Base-by-base conservation (phyloP, 352 stramenopile genomes). In the Plasmopara halstedii region DNA sequence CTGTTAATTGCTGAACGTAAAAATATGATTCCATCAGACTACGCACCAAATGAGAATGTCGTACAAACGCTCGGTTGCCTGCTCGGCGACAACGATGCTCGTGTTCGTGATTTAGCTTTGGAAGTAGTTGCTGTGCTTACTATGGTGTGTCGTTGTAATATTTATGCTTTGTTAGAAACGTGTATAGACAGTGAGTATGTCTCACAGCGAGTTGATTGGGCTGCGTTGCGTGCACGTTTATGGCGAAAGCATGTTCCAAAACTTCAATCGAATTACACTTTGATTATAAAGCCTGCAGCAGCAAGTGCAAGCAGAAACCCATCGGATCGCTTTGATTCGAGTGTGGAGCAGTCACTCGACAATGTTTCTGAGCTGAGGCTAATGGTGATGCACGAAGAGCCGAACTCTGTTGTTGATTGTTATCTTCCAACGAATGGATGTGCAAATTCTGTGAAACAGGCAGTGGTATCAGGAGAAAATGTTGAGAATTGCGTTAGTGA, bases 101-200 rank as follows among this genome's bases (percentile, higher is more conserved):
- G 60, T 2, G 72, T 90, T 4, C 62, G 71, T 5, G 45, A 59
- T 9, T 51, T 78, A 15, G 70, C 79, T 8, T 23, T 74, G 6
- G 75, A 90, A 42, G 33, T 64, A 6, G 62, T 58, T 0, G 70
- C 60, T 10, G 65, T 77, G 7, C 39, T 83, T 2, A 43, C 48
- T 13, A 46, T 23, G 4, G 48, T 72, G 8, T 68, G 67, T 6
- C 17, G 38, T 4, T 53, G 47, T 25, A 73, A 86, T 25, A 53
- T 88, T 14, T 65, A 61, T 11, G 54, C 64, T 4, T 31, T 82
- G 10, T 35, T 86, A 0, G 72, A 83, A 36, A 42, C 46, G 0
- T 51, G 58, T 18, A 41, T 83, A 6, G 73, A 85, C 15, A 69
- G 85, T 19, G 73, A 84, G 15, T 79, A 64, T 34, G 59, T 70